A percentile compares a stretch with the other conserved stretches of the same genome.
Conservation (phyloP, 2,329 filamentous ascomycete genomes). For the Myriosclerotinia curreyana region DNA sequence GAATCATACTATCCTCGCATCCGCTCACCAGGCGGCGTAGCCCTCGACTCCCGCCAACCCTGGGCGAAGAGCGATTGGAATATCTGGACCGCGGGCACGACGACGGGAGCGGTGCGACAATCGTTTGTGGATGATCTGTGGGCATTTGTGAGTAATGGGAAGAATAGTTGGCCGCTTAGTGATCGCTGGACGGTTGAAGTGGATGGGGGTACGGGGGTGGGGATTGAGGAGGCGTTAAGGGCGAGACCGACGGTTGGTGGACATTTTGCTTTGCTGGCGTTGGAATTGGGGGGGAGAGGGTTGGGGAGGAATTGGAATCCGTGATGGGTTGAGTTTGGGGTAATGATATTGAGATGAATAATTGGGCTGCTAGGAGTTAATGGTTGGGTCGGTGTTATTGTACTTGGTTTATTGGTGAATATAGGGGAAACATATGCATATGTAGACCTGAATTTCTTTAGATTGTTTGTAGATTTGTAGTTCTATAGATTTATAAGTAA, state of each 20-base stretch:
- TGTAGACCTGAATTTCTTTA: too few relatives aligned
- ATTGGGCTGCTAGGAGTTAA: neutral
- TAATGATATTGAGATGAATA: neutral
- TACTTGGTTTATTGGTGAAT: too few relatives aligned
- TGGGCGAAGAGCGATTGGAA: constrained; percentile 48
- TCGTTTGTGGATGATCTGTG: constrained; percentile 12
- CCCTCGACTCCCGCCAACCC: constrained; percentile 42
- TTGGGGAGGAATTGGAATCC: constrained; percentile 6
- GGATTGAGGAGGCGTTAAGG: constrained; percentile 50
- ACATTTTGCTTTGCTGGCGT: constrained; percentile 71
- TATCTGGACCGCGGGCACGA: constrained; percentile 38
- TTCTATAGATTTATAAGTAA: too few relatives aligned
- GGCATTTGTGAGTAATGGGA: constrained; percentile 7
- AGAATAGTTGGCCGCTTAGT: constrained; percentile 8
- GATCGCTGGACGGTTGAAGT: constrained; percentile 1
- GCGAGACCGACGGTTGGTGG: constrained; percentile 76
- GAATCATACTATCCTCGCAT: constrained; percentile 41
- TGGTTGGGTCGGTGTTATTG: neutral
- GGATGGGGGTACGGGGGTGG: neutral
- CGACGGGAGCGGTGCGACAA: neutral
- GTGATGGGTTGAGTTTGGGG: neutral
- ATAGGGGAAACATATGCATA: too few relatives aligned
- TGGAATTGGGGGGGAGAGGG: constrained; percentile 5
- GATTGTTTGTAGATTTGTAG: too few relatives aligned
- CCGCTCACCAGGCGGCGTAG: constrained; percentile 41